Evolutionary conservation across 495 filamentous ascomycete genomes (phyloP).

Genomic region (Polyplosphaeria fusca): DNA sequence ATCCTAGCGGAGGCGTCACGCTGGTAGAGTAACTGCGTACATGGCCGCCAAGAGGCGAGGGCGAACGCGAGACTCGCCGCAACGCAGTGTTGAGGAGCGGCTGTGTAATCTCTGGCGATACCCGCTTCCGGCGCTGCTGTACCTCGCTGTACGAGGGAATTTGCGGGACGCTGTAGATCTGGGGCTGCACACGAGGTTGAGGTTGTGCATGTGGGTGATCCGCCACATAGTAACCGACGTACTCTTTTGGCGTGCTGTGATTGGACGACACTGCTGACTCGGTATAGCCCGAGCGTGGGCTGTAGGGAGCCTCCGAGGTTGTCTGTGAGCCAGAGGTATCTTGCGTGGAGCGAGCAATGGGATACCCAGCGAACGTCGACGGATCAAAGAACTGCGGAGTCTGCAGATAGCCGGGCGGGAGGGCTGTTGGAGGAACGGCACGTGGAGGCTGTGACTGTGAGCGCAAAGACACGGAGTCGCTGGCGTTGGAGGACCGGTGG

Average conservation of each 20-base stretch:
- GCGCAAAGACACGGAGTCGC: constrained; percentile 53
- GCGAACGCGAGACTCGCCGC: constrained; percentile 39
- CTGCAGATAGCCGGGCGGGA: constrained; percentile 42
- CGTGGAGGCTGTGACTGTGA: constrained; percentile 68
- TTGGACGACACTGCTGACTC: constrained; percentile 48
- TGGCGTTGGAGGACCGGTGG: constrained; percentile 56
- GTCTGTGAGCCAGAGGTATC: constrained; percentile 4
- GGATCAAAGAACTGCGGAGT: constrained; percentile 44
- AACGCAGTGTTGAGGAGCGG: constrained; percentile 35
- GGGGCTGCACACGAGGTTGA: constrained; percentile 50
- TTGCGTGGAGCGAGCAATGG: constrained; percentile 24
- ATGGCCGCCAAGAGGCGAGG: constrained; percentile 40
- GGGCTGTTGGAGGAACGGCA: constrained; percentile 47
- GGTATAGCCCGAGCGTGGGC: constrained; percentile 29
- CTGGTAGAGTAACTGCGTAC: constrained; percentile 36
- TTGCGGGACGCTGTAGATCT: constrained; percentile 46
- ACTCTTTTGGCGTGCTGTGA: constrained; percentile 51
- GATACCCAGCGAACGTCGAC: constrained; percentile 33
- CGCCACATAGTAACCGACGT: constrained; percentile 60
- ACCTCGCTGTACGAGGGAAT: constrained; percentile 50
- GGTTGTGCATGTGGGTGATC: constrained; percentile 58
- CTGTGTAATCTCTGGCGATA: constrained; percentile 47
- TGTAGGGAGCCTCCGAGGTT: constrained; percentile 11
- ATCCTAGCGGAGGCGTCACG: constrained; percentile 17
- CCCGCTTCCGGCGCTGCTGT: constrained; percentile 47